A percentile compares a stretch with the other conserved stretches of the same genome.
Conservation (phyloP, 2,329 filamentous ascomycete genomes). For the Arachnopeziza araneosa region DNA sequence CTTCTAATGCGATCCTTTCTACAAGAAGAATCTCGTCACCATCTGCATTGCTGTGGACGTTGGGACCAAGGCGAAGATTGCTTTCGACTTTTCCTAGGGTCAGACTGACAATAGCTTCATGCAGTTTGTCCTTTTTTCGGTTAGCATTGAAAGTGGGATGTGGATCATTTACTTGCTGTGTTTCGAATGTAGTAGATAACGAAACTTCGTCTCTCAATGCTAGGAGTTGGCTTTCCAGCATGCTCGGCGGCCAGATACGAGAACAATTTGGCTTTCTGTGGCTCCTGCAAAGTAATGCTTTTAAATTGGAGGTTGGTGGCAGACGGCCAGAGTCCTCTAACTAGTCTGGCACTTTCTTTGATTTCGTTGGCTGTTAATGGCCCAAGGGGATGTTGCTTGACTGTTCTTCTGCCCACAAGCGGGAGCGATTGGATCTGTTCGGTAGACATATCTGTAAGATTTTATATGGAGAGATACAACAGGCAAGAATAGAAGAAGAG, state of each 20-base stretch:
- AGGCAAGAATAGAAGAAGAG: neutral
- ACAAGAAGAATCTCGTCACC: slow-evolving; percentile 54
- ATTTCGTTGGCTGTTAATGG: slow-evolving; percentile 56
- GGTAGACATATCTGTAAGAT: slow-evolving; percentile 16
- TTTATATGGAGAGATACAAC: neutral
- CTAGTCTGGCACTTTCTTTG: slow-evolving; percentile 40
- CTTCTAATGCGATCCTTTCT: slow-evolving; percentile 49
- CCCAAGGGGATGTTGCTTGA: slow-evolving; percentile 48
- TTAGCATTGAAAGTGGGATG: neutral
- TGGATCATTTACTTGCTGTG: slow-evolving; percentile 41
- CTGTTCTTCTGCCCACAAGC: slow-evolving; percentile 19
- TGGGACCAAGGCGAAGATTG: slow-evolving; percentile 53
- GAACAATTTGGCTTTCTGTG: slow-evolving; percentile 46
- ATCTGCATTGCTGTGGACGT: slow-evolving; percentile 54
- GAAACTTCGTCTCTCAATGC: slow-evolving; percentile 46
- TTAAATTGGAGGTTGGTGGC: slow-evolving; percentile 56
- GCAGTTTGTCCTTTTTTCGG: slow-evolving; percentile 50
- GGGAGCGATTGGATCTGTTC: slow-evolving; percentile 23
- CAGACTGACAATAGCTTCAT: slow-evolving; percentile 53
- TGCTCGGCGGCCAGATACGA: slow-evolving; percentile 46
- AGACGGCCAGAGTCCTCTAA: slow-evolving; percentile 49
- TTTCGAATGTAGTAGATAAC: slow-evolving; percentile 54
- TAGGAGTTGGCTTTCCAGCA: slow-evolving; percentile 34
- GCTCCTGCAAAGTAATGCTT: slow-evolving; percentile 53
- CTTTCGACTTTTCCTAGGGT: slow-evolving; percentile 44